Percentiles rank a stretch among this genome's conserved stretches.
Conservation (phyloP, 306 rosid genomes). For the Styphnolobium japonicum region DNA sequence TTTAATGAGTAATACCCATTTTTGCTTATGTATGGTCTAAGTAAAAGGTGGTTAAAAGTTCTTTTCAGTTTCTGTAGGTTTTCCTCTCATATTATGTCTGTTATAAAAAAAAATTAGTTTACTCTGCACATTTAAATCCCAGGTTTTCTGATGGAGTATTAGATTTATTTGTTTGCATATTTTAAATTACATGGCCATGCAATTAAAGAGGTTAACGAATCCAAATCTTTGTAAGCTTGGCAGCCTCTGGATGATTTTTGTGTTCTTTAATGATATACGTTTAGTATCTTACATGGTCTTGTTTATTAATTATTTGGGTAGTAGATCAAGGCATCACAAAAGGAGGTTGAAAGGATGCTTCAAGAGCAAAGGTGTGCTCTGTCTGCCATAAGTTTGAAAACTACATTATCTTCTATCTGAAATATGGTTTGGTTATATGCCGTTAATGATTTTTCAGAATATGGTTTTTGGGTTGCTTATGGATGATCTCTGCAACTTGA, state of each 20-base stretch:
- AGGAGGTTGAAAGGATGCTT: slow-evolving; percentile 86
- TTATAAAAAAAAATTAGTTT: slow-evolving; percentile 3
- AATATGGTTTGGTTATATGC: background rate
- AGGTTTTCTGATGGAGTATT: background rate
- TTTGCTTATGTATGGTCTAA: background rate
- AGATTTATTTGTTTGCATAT: background rate
- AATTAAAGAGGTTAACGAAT: background rate
- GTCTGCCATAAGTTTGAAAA: slow-evolving; percentile 29
- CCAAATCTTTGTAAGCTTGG: background rate
- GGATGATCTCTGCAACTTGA: background rate
- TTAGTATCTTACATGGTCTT: slow-evolving; percentile 3
- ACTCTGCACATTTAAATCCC: background rate
- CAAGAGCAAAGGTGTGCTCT: slow-evolving; percentile 73
- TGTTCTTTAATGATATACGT: slow-evolving; percentile 3
- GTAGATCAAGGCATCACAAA: slow-evolving; percentile 78
- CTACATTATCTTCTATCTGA: slow-evolving; percentile 18
- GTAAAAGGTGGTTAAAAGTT: background rate
- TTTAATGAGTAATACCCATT: background rate
- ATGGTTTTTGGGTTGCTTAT: background rate
- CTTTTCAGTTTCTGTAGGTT: background rate
- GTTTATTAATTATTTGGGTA: slow-evolving; percentile 29
- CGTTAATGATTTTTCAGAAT: background rate
- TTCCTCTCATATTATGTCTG: background rate
- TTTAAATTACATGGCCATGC: background rate
- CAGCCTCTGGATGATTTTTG: background rate